A percentile compares a stretch with the other conserved stretches of the same genome.
Conservation (phyloP, 306 rosid species). For the Quercus suber region DNA sequence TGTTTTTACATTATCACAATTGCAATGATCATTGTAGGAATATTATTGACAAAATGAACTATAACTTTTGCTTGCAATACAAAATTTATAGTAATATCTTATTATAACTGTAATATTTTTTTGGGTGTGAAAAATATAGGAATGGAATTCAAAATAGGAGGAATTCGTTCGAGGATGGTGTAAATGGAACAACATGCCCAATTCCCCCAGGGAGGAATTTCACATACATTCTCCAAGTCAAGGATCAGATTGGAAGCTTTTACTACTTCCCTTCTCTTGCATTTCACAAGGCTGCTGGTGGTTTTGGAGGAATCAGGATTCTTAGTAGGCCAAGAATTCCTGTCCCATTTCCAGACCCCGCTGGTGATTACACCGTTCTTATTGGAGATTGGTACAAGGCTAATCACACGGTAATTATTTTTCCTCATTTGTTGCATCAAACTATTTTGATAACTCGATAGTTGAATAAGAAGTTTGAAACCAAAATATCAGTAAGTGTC, state of each 20-base stretch:
- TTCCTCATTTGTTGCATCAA: not conserved
- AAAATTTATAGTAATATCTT: no score
- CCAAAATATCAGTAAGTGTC: no score
- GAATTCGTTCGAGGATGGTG: conserved; percentile 89
- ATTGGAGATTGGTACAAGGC: conserved; percentile 93
- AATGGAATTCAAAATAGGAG: conserved; percentile 87
- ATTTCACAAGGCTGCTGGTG: conserved; percentile 97
- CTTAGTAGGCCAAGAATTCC: conserved; percentile 94
- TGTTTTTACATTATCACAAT: no score
- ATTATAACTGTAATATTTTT: no score
- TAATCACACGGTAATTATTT: conserved; percentile 72
- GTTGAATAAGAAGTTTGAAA: no score
- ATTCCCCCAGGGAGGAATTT: conserved; percentile 89
- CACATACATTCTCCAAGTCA: conserved; percentile 91
- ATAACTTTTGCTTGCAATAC: no score
- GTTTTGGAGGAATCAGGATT: conserved; percentile 92
- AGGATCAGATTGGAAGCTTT: conserved; percentile 95
- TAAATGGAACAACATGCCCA: conserved; percentile 89
- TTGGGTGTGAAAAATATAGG: conserved; percentile 33
- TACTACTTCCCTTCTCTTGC: conserved; percentile 92
- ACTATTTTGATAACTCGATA: no score
- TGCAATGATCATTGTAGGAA: no score
- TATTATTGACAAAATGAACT: no score
- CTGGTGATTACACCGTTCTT: conserved; percentile 81
- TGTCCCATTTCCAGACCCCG: conserved; percentile 87